phyloP scores from a whole-genome alignment of 352 stramenopile genomes.

The Pythium brassicae region DNA sequence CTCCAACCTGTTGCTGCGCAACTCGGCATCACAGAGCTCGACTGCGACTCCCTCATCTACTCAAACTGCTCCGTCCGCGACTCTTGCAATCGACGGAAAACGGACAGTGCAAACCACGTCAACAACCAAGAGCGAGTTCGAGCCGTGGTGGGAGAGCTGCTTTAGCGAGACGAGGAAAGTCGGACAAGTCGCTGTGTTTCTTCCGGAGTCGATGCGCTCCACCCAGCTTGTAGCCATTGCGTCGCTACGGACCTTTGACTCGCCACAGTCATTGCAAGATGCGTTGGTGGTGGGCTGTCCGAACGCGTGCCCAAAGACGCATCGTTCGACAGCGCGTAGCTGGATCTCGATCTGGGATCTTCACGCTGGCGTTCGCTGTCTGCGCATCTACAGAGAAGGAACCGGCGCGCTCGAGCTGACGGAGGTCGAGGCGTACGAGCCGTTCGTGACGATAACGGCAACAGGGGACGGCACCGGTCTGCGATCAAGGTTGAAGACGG shows the following conservation, averaged over 20 bases:
- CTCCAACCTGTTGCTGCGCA: constrained; percentile 29
- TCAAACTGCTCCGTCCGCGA: constrained; percentile 10
- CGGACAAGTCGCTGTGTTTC: constrained; percentile 49
- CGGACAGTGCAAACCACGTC: constrained; percentile 12
- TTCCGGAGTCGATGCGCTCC: constrained; percentile 24
- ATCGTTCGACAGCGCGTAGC: constrained; percentile 25
- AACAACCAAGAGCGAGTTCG: constrained; percentile 23
- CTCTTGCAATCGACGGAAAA: constrained; percentile 24
- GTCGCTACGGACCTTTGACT: constrained; percentile 24
- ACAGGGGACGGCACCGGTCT: constrained; percentile 40
- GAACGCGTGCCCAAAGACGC: constrained; percentile 26
- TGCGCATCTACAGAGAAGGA: constrained; percentile 54
- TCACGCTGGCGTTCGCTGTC: constrained; percentile 30
- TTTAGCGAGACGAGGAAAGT: constrained; percentile 33
- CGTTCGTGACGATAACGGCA: constrained; percentile 37
- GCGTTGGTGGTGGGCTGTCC: constrained; percentile 36
- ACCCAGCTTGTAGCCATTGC: constrained; percentile 30
- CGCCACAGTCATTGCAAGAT: constrained; percentile 12
- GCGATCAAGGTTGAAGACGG: constrained; percentile 37
- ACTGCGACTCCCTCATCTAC: constrained; percentile 13
- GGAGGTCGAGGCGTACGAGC: constrained; percentile 52
- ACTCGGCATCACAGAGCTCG: constrained; percentile 32
- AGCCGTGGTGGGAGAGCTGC: constrained; percentile 58
- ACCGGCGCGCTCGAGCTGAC: constrained; percentile 25
- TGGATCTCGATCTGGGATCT: constrained; percentile 45